Base-by-base conservation (phyloP, 495 filamentous ascomycete species). In the Gamarada debralockiae region DNA sequence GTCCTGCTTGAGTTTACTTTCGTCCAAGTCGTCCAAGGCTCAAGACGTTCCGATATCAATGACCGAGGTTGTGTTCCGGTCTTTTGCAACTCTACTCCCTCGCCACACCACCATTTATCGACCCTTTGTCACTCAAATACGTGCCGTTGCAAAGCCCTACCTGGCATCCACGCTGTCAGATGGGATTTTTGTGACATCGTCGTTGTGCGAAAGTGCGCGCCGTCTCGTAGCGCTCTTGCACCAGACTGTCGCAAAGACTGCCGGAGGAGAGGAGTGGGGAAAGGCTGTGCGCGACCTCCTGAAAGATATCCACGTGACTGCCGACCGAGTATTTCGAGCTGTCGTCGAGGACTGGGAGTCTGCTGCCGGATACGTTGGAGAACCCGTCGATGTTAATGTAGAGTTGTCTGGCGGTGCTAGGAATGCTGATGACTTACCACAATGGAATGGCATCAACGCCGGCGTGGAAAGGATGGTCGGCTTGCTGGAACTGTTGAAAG, bases 281-380 rank as follows among this genome's bases (percentile, higher is more conserved):
- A 83, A 78, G 36, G 73, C 78, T 43, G 70, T 90, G 39, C 75
- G 75, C 20, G 70, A 69, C 3, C 73, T 82, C 0, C 68, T 93
- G 15, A 65, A 73, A 10, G 74, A 77, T 21, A 74, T 78, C 21
- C 89, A 95, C 57, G 61, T 61, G n/a, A 86, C 87, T 13, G 73
- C 82, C 34, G 82, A 92, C 60, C 75, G 81, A 54, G 73, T 95
- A 6, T 90, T 93, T 65, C 80, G 91, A 31, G 79, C 82, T 24
- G 72, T 93, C 1, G 64, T 84, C 8, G 90, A 95, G 60, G 85
- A 87, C 52, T 91, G 89, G 87, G 78, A 86, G 59, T 80, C 88
- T 12, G 67, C 73, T 14, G 73, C 67, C 4, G 71, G 70, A 13
- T 70, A 69, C 46, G 64, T 36, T 36, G 51, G 46, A 10, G 59